Base-by-base conservation (phyloP, 805 yeast genomes). In the baker's yeast (Saccharomyces cerevisiae) region DNA sequence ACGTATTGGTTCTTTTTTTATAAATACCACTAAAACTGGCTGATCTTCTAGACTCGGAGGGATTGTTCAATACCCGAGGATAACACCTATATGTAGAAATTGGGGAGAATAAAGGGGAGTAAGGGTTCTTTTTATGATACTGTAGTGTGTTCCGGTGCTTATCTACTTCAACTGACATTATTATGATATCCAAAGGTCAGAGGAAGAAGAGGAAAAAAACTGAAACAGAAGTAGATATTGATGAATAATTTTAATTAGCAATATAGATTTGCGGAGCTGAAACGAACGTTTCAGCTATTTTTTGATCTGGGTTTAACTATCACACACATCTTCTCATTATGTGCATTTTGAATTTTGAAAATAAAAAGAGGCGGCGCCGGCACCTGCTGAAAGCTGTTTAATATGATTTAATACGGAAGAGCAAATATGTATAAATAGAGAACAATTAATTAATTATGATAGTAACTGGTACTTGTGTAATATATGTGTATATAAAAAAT, bases 41-140 rank as follows among this genome's bases (percentile, higher is more conserved):
- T 11, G 55, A 55, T 55, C 68, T 62, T 49, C 57, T 58, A 26
- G 63, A 55, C 49, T 55, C 56, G 54, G 63, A 62, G 28, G 10
- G 43, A 1, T 17, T 36, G 8, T 17, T 36, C 4, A 36, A 36
- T 36, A 2, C 3, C 24, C 22, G 43, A 6, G 43, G 43, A 17
- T 36, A 36, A 3, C 10, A 36, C 43, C 61, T 59, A 27, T 61
- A 59, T 8, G 61, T 58, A 21, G 67, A 58, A 41, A 64, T 49
- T 9, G 59, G 54, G 2, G 64, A 61, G 47, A 53, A 60, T 14
- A 56, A 49, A n/a, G 64, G 64, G 14, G 59, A 47, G 46, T 57
- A 61, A n/a, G 58, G 56, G 31, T 57, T 61, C 24, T 53, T 55
- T 8, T 36, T 36, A 36, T 36, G 22, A 36, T 36, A 10, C 24